phyloP scores from a whole-genome alignment of 257 asterid genomes.

The Solanum sejunctum region DNA sequence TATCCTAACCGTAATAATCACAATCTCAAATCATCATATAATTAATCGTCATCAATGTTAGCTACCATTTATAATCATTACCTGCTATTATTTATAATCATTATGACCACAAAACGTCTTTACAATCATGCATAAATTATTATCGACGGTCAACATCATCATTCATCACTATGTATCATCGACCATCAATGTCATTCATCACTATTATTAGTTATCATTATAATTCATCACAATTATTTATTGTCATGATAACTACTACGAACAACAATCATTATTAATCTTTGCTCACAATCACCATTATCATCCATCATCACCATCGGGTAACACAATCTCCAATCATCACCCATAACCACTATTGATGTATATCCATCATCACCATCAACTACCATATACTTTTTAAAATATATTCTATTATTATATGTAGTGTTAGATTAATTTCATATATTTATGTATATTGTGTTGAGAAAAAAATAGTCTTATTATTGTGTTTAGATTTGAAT shows the following conservation, averaged over 20 bases:
- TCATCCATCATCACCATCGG: neutral
- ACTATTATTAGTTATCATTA: neutral
- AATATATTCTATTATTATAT: neutral
- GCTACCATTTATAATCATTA: neutral
- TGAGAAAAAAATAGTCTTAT: neutral
- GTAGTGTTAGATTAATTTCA: neutral
- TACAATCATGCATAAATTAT: neutral
- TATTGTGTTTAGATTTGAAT: neutral
- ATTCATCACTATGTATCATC: neutral
- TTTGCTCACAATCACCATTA: neutral
- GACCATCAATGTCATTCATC: neutral
- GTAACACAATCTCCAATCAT: neutral
- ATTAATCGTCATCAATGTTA: accelerated
- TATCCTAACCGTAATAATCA: too few relatives aligned
- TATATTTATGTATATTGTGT: too few relatives aligned
- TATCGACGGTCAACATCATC: neutral
- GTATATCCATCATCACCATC: too few relatives aligned
- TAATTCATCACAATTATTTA: neutral
- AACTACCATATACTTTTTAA: neutral
- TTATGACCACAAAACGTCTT: neutral
- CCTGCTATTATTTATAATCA: neutral
- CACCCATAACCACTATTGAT: neutral
- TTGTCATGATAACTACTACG: neutral
- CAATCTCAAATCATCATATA: too few relatives aligned
- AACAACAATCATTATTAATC: neutral